Conservation (phyloP, 257 asterid genomes). For the Lithospermum erythrorhizon region DNA sequence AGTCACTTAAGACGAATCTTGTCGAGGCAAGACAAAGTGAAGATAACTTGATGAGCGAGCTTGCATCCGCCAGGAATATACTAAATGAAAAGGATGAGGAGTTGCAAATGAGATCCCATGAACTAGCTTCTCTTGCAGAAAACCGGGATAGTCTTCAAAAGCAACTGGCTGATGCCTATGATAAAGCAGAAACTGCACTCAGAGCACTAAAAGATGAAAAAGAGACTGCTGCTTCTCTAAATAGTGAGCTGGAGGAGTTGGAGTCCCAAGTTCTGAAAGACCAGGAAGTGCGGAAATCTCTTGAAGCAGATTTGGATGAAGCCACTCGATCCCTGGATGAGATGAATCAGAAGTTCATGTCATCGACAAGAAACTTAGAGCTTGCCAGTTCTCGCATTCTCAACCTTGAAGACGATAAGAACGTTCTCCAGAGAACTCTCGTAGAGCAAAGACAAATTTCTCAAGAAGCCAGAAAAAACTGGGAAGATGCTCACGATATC, state of each 20-base stretch:
- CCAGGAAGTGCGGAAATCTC: slow-evolving; percentile 32
- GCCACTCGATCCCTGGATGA: slow-evolving; percentile 50
- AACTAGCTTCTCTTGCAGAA: slow-evolving; percentile 30
- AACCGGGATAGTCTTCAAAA: slow-evolving; percentile 36
- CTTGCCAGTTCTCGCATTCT: slow-evolving; percentile 36
- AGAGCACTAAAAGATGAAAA: slow-evolving; percentile 40
- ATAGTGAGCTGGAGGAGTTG: slow-evolving; percentile 32
- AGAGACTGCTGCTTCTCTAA: slow-evolving; percentile 25
- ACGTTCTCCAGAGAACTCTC: slow-evolving; percentile 30
- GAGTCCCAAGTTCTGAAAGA: slow-evolving; percentile 35
- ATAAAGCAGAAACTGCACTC: slow-evolving; percentile 36
- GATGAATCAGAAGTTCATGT: slow-evolving; percentile 33
- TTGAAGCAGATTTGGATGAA: slow-evolving; percentile 46
- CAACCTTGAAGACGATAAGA: slow-evolving; percentile 54
- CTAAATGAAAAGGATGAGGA: slow-evolving; percentile 42
- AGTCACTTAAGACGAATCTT: slow-evolving; percentile 28
- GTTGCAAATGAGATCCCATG: slow-evolving; percentile 25
- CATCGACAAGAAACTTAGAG: slow-evolving; percentile 43
- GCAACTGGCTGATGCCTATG: slow-evolving; percentile 36
- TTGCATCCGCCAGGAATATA: slow-evolving; percentile 31
- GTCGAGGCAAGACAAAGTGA: slow-evolving; percentile 32
- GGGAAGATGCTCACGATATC: slow-evolving; percentile 70
- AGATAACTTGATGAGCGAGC: slow-evolving; percentile 31
- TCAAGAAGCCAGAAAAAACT: slow-evolving; percentile 51
- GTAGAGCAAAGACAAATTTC: slow-evolving; percentile 45